phyloP scores from a whole-genome alignment of 352 stramenopile genomes.

The Pythium coloratum region DNA sequence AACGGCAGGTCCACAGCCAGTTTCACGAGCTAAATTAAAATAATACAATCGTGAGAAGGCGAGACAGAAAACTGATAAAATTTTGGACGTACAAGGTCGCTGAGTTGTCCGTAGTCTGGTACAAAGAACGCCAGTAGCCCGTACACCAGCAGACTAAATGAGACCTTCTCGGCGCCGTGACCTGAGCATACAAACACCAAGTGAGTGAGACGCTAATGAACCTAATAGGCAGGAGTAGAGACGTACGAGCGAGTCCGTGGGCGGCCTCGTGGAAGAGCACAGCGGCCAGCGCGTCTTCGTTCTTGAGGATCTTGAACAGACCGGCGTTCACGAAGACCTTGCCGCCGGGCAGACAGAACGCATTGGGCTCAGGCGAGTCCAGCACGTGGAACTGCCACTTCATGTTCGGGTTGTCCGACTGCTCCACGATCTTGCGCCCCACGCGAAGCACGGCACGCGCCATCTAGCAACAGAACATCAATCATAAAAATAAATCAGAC shows the following conservation, averaged over 20 bases:
- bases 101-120: conserved; percentile 55
- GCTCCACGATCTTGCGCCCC: conserved; percentile 48
- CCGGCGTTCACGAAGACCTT: conserved; percentile 79
- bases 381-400: conserved; percentile 79
- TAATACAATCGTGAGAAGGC: neutral
- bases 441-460: conserved; percentile 56
- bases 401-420: conserved; percentile 47
- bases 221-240: no score
- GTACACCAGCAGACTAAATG: conserved; percentile 60
- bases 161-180: conserved; percentile 72
- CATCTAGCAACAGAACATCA: conserved; percentile 34
- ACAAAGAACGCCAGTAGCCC: conserved; percentile 50
- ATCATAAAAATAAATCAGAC: no score
- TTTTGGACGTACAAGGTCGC: conserved; percentile 41
- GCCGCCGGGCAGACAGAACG: conserved; percentile 69
- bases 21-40: conserved; percentile 25
- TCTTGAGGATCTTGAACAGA: conserved; percentile 62
- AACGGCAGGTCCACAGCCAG: conserved; percentile 34
- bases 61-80: neutral
- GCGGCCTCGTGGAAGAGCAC: conserved; percentile 77
- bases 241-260: conserved; percentile 63
- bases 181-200: conserved; percentile 30
- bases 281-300: conserved; percentile 63
- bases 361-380: conserved; percentile 63
- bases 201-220: neutral